Evolutionary conservation across 2,329 filamentous ascomycete species (phyloP), one percentile per base, ranked within the genome.

Genomic region (Cladosporium austrohemisphaericum): DNA sequence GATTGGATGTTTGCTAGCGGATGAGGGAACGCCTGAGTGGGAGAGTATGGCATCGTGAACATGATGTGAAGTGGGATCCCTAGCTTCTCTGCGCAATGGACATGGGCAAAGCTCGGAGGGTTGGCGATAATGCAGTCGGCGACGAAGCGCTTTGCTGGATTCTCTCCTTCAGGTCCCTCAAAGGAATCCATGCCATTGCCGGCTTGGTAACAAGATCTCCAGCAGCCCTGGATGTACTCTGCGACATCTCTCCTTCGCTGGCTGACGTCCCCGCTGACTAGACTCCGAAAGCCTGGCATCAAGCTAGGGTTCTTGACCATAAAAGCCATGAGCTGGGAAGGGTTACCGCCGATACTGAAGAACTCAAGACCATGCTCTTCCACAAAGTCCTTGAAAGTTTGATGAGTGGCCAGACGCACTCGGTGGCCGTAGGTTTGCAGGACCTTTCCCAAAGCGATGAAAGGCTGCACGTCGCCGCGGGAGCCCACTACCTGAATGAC

Each of bases 401-500:
- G 68, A 60, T 91, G 86, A 0, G 86, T 91, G 5, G 85, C 86
- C 33, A 91, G 70, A 23, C 86, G 79, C 2, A 91, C 80, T 20
- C 86, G 28, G 19, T 45, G 41, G 14, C 41, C 28, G 19, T 36
- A 25, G 8, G 19, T 23, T 20, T 45, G 23, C 31, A 45, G 31
- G 5, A 26, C 41, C 5, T 45, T 45, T 10, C 41, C 40, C 6
- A 45, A 83, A 0, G 85, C 83, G 14, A 88, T 73, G 60, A 89
- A 89, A 0, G 85, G 86, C 63, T 90, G 86, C 1, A 89, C 84
- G 60, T 89, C 85, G 43, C 85, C 85, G 33, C 85, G 75, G 9
- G 83, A 87, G 5, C 85, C 85, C 10, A 88, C 84, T 19, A 88
- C 84, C 58, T 88, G 85, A 44, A 89, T 82, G 36, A 86, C 85